phyloP scores from a whole-genome alignment of 2,329 filamentous ascomycete species.

The Emergomyces pasteurianus region DNA sequence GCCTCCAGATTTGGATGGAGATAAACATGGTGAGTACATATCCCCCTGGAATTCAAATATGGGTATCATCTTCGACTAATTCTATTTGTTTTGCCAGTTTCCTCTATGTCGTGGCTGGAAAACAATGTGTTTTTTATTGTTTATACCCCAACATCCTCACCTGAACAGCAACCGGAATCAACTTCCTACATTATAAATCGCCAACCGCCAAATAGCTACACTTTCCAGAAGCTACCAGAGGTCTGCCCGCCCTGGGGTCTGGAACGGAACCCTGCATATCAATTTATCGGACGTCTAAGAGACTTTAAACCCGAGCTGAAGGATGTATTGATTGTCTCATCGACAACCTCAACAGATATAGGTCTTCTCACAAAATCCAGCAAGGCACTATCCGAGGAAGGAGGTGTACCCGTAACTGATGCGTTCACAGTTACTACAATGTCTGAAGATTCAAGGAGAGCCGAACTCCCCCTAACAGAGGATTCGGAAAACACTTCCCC shows the following conservation, averaged over 20 bases:
- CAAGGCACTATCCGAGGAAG: slow-evolving; percentile 50
- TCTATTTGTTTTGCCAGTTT: slow-evolving; percentile 42
- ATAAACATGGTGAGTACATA: slow-evolving; percentile 51
- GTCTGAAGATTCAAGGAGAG: slow-evolving; percentile 61
- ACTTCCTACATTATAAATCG: slow-evolving; percentile 71
- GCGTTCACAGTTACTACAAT: slow-evolving; percentile 64
- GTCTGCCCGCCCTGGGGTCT: slow-evolving; percentile 61
- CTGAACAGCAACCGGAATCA: slow-evolving; percentile 48
- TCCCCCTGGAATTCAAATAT: not conserved
- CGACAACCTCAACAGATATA: slow-evolving; percentile 67
- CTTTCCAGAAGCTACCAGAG: slow-evolving; percentile 62
- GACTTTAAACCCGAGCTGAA: slow-evolving; percentile 70
- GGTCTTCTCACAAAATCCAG: slow-evolving; percentile 66
- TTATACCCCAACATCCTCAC: slow-evolving; percentile 52
- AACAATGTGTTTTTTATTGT: slow-evolving; percentile 74
- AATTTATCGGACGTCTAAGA: slow-evolving; percentile 64
- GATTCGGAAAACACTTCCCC: slow-evolving; percentile 57
- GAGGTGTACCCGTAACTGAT: slow-evolving; percentile 49
- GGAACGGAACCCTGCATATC: slow-evolving; percentile 56
- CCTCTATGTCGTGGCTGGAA: slow-evolving; percentile 76
- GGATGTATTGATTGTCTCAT: slow-evolving; percentile 71
- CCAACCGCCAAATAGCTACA: slow-evolving; percentile 41
- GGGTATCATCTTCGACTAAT: slow-evolving; percentile 15
- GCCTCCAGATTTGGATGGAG: slow-evolving; percentile 53
- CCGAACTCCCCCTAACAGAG: slow-evolving; percentile 60